Conservation (phyloP, 192 early-diverging fungal genomes). For the Dissophora ornata region DNA sequence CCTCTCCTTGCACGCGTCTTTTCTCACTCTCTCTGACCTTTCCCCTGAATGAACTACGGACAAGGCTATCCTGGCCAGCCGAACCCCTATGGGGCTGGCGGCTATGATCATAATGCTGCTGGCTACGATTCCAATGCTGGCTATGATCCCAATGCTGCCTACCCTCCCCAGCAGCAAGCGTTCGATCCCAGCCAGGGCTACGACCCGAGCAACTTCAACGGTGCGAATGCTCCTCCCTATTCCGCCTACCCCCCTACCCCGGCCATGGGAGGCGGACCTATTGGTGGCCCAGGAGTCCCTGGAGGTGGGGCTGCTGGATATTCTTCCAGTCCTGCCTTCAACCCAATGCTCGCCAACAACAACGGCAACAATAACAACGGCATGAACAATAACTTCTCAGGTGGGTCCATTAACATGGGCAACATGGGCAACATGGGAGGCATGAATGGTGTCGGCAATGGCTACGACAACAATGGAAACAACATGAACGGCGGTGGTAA, state of each 20-base stretch:
- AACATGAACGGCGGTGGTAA: background rate
- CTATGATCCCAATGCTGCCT: conserved; percentile 2
- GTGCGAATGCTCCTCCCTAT: conserved; percentile 11
- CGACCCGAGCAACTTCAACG: conserved; percentile 1
- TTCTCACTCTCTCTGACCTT: background rate
- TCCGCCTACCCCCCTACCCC: conserved; percentile 23
- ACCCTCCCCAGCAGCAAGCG: background rate
- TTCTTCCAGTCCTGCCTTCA: conserved; percentile 29
- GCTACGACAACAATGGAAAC: conserved; percentile 10
- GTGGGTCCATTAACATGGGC: conserved; percentile 5
- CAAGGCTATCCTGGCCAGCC: conserved; percentile 28
- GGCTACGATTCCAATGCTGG: conserved; percentile 2
- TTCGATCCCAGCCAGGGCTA: background rate
- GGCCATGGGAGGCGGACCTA: background rate
- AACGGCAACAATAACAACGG: conserved; percentile 11
- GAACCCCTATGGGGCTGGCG: background rate
- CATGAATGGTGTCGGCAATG: conserved; percentile 2
- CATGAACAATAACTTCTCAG: conserved; percentile 13
- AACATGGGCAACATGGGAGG: conserved; percentile 1
- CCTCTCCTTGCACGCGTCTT: background rate
- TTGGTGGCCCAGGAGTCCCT: no score
- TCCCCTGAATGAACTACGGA: conserved; percentile 18
- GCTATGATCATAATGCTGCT: conserved; percentile 16
- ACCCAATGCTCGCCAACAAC: conserved; percentile 9
- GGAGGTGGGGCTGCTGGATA: background rate